These are phyloP conservation scores for Peziza echinospora DNA, from an alignment of 495 filamentous ascomycete species.

Conservation along the genomic window DNA sequence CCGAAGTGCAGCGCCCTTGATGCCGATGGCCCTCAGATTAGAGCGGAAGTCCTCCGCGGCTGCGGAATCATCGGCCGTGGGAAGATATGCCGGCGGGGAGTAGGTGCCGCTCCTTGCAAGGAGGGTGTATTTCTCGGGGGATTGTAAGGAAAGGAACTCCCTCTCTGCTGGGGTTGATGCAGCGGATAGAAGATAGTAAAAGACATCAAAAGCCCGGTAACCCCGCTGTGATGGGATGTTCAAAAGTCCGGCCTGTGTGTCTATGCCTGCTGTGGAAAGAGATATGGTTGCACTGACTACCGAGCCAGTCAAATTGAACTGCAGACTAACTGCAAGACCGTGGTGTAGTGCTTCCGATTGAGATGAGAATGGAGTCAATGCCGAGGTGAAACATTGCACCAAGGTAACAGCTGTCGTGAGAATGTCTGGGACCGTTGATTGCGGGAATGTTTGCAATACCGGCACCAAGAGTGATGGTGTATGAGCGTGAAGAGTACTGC, in stretches of 20 bases:
- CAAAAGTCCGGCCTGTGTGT: constrained; percentile 60
- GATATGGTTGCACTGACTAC: constrained; percentile 53
- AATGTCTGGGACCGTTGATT: constrained; percentile 42
- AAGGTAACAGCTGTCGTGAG: constrained; percentile 56
- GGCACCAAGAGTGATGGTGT: constrained; percentile 66
- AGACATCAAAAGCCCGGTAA: constrained; percentile 90
- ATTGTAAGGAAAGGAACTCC: constrained; percentile 71
- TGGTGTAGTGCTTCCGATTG: constrained; percentile 55
- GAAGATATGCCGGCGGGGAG: constrained; percentile 68
- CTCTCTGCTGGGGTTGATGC: constrained; percentile 77
- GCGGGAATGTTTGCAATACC: constrained; percentile 58
- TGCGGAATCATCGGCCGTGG: constrained; percentile 81
- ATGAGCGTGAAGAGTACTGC: constrained; percentile 68
- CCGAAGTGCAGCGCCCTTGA: constrained; percentile 62
- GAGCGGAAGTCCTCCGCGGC: constrained; percentile 79
- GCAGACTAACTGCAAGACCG: constrained; percentile 57
- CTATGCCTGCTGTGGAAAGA: constrained; percentile 69
- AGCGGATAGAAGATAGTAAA: constrained; percentile 85
- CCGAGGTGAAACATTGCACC: constrained; percentile 65
- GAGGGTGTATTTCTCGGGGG: constrained; percentile 53
- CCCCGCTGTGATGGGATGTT: constrained; percentile 59
- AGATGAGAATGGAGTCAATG: constrained; percentile 73
- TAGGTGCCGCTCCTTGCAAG: constrained; percentile 70
- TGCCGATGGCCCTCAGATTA: constrained; percentile 68
- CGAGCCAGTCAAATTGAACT: constrained; percentile 58